phyloP scores from a whole-genome alignment of 1,284 basidiomycete genomes.

The Ustilago trichophora region DNA sequence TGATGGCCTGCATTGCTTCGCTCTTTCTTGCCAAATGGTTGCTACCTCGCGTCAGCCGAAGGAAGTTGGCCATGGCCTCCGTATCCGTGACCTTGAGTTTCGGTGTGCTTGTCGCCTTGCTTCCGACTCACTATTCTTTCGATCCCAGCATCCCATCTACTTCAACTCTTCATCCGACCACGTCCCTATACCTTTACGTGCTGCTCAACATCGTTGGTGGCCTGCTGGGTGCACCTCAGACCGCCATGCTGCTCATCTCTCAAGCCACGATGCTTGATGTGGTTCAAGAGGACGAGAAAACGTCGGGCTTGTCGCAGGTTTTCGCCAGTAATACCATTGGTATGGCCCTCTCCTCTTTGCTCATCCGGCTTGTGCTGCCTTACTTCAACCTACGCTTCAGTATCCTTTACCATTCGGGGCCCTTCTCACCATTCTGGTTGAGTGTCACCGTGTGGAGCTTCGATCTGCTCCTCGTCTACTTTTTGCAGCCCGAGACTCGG shows the following conservation, averaged over 20 bases:
- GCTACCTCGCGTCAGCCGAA: slow-evolving; percentile 23
- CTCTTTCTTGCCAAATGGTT: slow-evolving; percentile 19
- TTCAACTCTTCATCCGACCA: slow-evolving; percentile 25
- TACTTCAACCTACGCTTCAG: slow-evolving; percentile 27
- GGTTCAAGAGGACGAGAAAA: slow-evolving; percentile 26
- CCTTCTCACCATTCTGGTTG: slow-evolving; percentile 36
- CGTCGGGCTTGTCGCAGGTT: slow-evolving; percentile 13
- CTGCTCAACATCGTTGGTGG: neutral
- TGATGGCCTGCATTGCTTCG: slow-evolving; percentile 10
- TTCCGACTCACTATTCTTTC: slow-evolving; percentile 42
- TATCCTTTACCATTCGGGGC: slow-evolving; percentile 28
- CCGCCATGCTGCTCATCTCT: slow-evolving; percentile 3
- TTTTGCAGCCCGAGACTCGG: slow-evolving; percentile 28
- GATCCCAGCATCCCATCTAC: slow-evolving; percentile 17
- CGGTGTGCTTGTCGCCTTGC: neutral
- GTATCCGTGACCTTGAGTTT: neutral
- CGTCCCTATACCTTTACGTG: slow-evolving; percentile 8
- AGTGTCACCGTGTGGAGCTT: neutral
- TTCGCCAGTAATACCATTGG: slow-evolving; percentile 17
- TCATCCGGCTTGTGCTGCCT: slow-evolving; percentile 18
- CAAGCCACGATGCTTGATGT: slow-evolving; percentile 41
- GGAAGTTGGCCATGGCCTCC: slow-evolving; percentile 2
- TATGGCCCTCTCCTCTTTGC: slow-evolving; percentile 9
- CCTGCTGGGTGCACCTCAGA: slow-evolving; percentile 15
- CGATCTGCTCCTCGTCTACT: neutral